Evolutionary conservation across 305 asterid genomes (phyloP), one percentile per base, ranked within the genome.

Genomic region (Plantago lanceolata): DNA sequence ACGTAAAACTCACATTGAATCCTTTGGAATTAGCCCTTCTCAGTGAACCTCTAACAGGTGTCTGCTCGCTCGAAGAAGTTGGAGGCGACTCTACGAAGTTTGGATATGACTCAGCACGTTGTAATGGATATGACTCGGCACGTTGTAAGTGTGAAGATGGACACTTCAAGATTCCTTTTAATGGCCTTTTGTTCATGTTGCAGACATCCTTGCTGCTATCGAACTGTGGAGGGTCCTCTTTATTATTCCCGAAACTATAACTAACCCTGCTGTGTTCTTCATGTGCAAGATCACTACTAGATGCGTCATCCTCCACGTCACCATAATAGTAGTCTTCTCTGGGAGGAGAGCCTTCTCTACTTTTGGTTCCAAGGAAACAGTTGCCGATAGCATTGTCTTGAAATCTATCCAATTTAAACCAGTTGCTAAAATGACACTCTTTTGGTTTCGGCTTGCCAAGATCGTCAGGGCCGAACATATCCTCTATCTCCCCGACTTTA

Each of bases 21-120:
- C 96, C 97, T 73, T 85, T 90, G 14, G 96, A 90, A 72, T 90
- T 90, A 24, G 96, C 96, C 74, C 95, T 77, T 63, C 57, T 84
- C 65, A 90, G 70, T 19, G 52, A 13, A 2, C 40, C 50, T 45
- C 59, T 56, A 0, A 64, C 49, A 47, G 48, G 62, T 58, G 31
- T 11, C 26, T 28, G 63, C 37, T 59, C 68, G 20, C 21, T 49
- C 13, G 79, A 61, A 0, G 78, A 65, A 0, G 81, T 57, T 31
- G 80, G 65, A 13, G 80, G 75, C 14, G 85, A 72, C 18, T 11
- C 65, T 8, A 53, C 57, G 6, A 56, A 67, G 0, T 70, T 19
- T 6, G 65, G 64, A 8, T 44, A 18, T 0, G 75, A 66, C 29
- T 59, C 61, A 31, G 72, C 57, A 5, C 81, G 75, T n/a, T 57